Percentiles rank a stretch among this genome's conserved stretches.
These are phyloP conservation scores for Erysiphe pulchra DNA, from an alignment of 2,329 filamentous ascomycete species.

Conservation along the genomic window DNA sequence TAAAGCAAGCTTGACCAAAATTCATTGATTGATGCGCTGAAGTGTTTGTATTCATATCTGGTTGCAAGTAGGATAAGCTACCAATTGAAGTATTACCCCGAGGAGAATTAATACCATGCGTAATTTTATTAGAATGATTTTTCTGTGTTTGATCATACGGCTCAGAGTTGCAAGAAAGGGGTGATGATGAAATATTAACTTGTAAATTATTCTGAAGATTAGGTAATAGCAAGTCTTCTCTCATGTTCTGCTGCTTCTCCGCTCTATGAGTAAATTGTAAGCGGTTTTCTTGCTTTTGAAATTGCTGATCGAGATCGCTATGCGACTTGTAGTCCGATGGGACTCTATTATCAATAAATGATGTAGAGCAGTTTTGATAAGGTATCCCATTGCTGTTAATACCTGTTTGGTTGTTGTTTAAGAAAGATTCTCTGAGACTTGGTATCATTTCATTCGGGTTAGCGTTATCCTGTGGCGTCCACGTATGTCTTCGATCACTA, in stretches of 20 bases:
- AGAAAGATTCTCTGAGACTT: no score
- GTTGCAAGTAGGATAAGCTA: conserved; percentile 26
- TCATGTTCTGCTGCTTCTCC: conserved; percentile 17
- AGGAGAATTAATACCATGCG: no score
- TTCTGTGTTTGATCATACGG: conserved; percentile 21
- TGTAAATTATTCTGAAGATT: conserved; percentile 25
- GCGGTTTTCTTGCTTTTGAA: background rate
- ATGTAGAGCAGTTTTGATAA: no score
- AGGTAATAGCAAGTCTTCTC: conserved; percentile 21
- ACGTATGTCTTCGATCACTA: no score
- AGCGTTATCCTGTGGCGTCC: no score
- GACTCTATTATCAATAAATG: no score
- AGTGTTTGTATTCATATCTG: conserved; percentile 20
- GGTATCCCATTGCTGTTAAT: no score
- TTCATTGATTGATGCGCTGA: conserved; percentile 13
- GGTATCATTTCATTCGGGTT: no score
- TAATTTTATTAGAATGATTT: no score
- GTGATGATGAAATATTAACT: conserved; percentile 39
- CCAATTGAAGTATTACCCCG: no score
- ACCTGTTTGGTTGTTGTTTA: no score
- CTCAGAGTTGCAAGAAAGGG: conserved; percentile 24
- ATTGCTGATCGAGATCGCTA: background rate
- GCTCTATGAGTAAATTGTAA: conserved; percentile 8
- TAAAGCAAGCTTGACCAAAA: conserved; percentile 12
- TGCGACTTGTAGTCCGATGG: no score